phyloP scores from a whole-genome alignment of 2,329 filamentous ascomycete genomes.

The Botrytis sinoallii region DNA sequence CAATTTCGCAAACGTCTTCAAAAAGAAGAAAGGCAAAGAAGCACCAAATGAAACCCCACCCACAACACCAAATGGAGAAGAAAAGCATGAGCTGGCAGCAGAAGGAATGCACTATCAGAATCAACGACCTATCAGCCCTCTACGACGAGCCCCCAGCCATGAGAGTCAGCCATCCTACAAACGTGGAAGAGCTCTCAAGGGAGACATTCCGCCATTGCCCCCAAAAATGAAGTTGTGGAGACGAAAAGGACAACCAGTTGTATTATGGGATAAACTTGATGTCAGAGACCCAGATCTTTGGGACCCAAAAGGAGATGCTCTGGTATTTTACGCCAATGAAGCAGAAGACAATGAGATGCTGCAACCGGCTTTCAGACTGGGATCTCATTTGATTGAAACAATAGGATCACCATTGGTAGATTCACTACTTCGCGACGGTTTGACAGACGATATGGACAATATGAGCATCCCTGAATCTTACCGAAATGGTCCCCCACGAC shows the following conservation, averaged over 20 bases:
- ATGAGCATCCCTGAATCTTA: constrained; percentile 1
- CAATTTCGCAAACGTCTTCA: constrained; percentile 14
- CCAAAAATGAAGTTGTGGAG: constrained; percentile 9
- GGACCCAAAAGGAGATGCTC: constrained; percentile 59
- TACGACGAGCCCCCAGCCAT: not conserved
- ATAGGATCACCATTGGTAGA: constrained; percentile 55
- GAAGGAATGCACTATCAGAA: not conserved
- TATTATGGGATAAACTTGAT: constrained; percentile 8
- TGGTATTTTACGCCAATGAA: constrained; percentile 52
- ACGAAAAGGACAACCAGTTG: not conserved
- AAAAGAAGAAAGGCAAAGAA: constrained; percentile 19
- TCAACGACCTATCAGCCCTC: not conserved
- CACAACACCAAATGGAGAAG: not conserved
- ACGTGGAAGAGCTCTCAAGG: not conserved
- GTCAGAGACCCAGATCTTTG: constrained; percentile 38
- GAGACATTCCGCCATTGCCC: not conserved
- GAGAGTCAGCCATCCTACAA: not conserved
- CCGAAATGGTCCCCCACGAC: not conserved
- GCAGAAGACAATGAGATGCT: constrained; percentile 40
- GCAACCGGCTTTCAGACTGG: constrained; percentile 55
- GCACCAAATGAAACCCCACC: not conserved
- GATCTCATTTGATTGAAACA: constrained; percentile 56
- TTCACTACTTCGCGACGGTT: constrained; percentile 52
- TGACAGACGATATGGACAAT: constrained; percentile 49
- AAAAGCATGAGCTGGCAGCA: not conserved